phyloP scores from a whole-genome alignment of 1,139 yeast species.

The Yamadazyma conglobata region DNA sequence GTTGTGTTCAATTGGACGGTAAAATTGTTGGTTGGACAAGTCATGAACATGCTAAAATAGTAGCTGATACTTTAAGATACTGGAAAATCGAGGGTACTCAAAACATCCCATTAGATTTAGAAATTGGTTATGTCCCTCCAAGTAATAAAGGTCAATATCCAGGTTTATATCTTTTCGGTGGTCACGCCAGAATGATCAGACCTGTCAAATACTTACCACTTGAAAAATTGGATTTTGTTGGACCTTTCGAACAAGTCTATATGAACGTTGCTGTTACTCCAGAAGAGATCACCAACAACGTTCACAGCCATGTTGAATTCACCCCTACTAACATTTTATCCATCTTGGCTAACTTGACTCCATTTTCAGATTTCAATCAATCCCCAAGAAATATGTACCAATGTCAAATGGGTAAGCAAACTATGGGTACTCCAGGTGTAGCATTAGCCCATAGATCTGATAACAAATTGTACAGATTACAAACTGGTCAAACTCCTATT shows the following conservation, averaged over 20 bases:
- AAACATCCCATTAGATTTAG: slow-evolving; percentile 79
- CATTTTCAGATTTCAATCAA: slow-evolving; percentile 97
- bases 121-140: slow-evolving; percentile 94
- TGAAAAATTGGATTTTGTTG: slow-evolving; percentile 79
- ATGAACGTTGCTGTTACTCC: slow-evolving; percentile 96
- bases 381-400: slow-evolving; percentile 99
- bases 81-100: slow-evolving; percentile 87
- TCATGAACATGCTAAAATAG: slow-evolving; percentile 79
- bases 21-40: slow-evolving; percentile 91
- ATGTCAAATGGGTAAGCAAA: slow-evolving; percentile 99
- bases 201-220: slow-evolving; percentile 90
- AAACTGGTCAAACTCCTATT: slow-evolving; percentile 95
- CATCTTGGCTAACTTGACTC: slow-evolving; percentile 92
- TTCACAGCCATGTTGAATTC: slow-evolving; percentile 91
- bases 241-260: slow-evolving; percentile 97
- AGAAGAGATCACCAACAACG: slow-evolving; percentile 74
- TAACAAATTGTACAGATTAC: slow-evolving; percentile 88
- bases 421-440: slow-evolving; percentile 99
- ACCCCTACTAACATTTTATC: slow-evolving; percentile 93
- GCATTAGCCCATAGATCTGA: slow-evolving; percentile 91
- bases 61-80: slow-evolving; percentile 86
- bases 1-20: slow-evolving; percentile 94
- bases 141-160: slow-evolving; percentile 96
- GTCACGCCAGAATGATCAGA: slow-evolving; percentile 92
- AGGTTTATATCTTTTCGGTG: slow-evolving; percentile 87